These are phyloP conservation scores for Boletus rufocinnamomeus DNA, from an alignment of 768 basidiomycete species.

Conservation along the genomic window DNA sequence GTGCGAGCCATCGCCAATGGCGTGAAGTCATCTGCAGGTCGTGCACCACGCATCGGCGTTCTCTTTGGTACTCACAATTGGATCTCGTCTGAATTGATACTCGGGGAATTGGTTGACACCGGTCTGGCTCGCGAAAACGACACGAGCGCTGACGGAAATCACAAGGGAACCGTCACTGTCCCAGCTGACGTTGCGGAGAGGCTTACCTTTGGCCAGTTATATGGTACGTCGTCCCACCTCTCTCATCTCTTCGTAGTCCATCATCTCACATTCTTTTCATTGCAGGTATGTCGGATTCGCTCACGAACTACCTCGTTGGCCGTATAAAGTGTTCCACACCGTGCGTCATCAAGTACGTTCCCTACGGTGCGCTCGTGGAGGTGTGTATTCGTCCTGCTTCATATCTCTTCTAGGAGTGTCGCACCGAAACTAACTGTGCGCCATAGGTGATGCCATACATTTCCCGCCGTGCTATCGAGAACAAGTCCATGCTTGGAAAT, in stretches of 20 bases:
- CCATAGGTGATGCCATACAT: constrained; percentile 88
- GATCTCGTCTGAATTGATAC: constrained; percentile 60
- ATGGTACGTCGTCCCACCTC: constrained; percentile 53
- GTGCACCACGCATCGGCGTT: constrained; percentile 51
- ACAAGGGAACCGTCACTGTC: constrained; percentile 42
- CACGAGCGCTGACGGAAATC: constrained; percentile 15
- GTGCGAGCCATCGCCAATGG: constrained; percentile 57
- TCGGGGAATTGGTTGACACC: constrained; percentile 56
- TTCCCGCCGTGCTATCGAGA: constrained; percentile 86
- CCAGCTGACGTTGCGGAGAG: constrained; percentile 59
- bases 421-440: background rate
- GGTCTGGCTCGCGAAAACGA: constrained; percentile 45
- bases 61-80: constrained; percentile 90
- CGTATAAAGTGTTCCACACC: constrained; percentile 57
- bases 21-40: constrained; percentile 31
- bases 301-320: constrained; percentile 69
- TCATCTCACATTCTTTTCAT: background rate
- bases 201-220: constrained; percentile 78
- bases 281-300: constrained; percentile 81
- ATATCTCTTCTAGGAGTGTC: background rate
- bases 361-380: constrained; percentile 72
- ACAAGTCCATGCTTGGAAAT: constrained; percentile 81
- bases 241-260: background rate
- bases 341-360: constrained; percentile 81
- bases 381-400: constrained; percentile 34